Evolutionary conservation across 2,329 filamentous ascomycete genomes (phyloP).

Genomic region (Cordyceps tenuipes): DNA sequence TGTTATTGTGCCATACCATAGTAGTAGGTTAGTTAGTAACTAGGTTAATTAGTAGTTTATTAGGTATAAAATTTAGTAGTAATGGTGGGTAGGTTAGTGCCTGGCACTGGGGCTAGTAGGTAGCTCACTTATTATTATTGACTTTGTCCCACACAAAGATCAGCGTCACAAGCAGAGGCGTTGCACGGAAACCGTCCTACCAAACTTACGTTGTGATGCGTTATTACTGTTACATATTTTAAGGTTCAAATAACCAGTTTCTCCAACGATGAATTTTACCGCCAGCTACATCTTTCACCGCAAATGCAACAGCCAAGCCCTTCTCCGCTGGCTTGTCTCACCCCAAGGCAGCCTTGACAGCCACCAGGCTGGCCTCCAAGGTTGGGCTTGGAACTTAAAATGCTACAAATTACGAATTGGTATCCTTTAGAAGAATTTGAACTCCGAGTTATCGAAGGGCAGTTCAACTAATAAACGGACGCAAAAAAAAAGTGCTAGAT

Average conservation of each 20-base stretch:
- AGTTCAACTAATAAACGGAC: neutral
- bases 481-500: neutral
- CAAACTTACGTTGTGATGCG: neutral
- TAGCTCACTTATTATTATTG: too few species aligned
- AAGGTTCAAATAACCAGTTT: neutral
- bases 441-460: too few species aligned
- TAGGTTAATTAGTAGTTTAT: too few species aligned
- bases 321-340: neutral
- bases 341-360: slow-evolving; percentile 4
- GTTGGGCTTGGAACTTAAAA: neutral
- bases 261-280: neutral
- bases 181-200: neutral
- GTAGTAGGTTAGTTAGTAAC: too few species aligned
- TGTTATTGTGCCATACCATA: neutral
- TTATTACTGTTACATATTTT: neutral
- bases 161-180: neutral
- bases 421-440: neutral
- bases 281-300: neutral
- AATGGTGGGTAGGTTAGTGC: too few species aligned
- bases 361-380: neutral
- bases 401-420: neutral
- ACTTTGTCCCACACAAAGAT: neutral
- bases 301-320: neutral
- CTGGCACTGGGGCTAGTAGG: too few species aligned
- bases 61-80: too few species aligned